These are phyloP conservation scores for Stemphylium lycopersici DNA, from an alignment of 2,329 filamentous ascomycete species.

Conservation along the genomic window DNA sequence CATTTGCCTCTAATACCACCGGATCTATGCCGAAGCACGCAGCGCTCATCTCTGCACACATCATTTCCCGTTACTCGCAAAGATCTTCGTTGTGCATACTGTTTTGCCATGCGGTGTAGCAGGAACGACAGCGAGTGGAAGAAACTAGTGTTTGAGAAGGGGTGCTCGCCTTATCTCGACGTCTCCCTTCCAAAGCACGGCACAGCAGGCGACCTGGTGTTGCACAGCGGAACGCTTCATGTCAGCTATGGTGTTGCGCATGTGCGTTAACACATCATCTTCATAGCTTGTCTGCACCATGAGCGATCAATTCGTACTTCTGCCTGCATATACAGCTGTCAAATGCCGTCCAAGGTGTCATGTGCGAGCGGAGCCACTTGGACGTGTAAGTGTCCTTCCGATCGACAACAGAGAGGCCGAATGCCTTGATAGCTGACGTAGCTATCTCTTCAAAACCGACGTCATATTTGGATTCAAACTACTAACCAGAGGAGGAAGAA, in stretches of 20 bases:
- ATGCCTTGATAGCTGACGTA: background rate
- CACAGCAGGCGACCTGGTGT: background rate
- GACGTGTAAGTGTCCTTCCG: background rate
- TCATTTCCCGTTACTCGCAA: constrained; percentile 1
- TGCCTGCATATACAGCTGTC: background rate
- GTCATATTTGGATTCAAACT: background rate
- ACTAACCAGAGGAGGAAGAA: background rate
- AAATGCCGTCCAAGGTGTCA: background rate
- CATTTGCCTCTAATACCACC: background rate
- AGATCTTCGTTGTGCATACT: constrained; percentile 9
- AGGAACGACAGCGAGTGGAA: background rate
- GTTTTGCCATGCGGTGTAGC: background rate
- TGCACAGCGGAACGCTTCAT: background rate
- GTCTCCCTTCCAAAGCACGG: background rate
- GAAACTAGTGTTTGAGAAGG: background rate
- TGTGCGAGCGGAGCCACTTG: background rate
- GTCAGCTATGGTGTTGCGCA: constrained; percentile 4
- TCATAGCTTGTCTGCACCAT: background rate
- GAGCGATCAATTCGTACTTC: background rate
- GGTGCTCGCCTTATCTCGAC: constrained; percentile 2
- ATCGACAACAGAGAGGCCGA: background rate
- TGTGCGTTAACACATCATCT: background rate
- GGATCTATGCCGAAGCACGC: background rate
- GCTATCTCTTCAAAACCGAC: background rate
- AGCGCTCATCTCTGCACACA: background rate